A percentile compares a stretch with the other conserved stretches of the same genome.
Conservation (phyloP, 257 asterid genomes). For the Sherardia arvensis region DNA sequence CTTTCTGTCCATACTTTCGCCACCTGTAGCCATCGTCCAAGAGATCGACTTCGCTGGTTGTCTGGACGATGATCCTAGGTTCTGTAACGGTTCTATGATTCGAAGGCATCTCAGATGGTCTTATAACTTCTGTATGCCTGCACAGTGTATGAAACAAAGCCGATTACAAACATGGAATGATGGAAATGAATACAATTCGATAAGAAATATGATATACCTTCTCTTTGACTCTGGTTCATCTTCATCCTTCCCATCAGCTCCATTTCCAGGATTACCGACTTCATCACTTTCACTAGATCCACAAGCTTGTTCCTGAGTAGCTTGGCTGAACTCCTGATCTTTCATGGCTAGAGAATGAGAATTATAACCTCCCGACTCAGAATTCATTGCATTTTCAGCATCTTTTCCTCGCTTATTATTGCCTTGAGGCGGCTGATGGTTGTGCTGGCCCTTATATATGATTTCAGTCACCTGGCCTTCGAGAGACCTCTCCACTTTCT, state of each 20-base stretch:
- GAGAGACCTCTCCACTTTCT: slow-evolving; percentile 49
- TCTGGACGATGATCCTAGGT: slow-evolving; percentile 86
- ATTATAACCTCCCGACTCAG: slow-evolving; percentile 28
- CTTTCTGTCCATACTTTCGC: slow-evolving; percentile 95
- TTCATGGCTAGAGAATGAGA: slow-evolving; percentile 20
- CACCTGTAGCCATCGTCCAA: slow-evolving; percentile 92
- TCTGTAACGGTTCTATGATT: slow-evolving; percentile 84
- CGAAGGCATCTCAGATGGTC: slow-evolving; percentile 42
- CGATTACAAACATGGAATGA: neutral
- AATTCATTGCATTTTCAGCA: slow-evolving; percentile 26
- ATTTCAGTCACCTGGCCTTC: slow-evolving; percentile 51
- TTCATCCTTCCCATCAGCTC: slow-evolving; percentile 42
- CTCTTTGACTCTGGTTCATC: slow-evolving; percentile 76
- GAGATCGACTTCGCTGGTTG: slow-evolving; percentile 87
- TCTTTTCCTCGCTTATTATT: slow-evolving; percentile 44
- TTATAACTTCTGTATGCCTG: slow-evolving; percentile 52
- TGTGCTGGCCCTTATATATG: slow-evolving; percentile 66
- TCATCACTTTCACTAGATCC: slow-evolving; percentile 75
- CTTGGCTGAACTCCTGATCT: slow-evolving; percentile 66
- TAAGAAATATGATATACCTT: slow-evolving; percentile 40
- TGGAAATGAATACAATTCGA: too few species aligned
- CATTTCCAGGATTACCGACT: slow-evolving; percentile 37
- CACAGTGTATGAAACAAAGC: neutral
- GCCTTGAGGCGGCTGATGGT: slow-evolving; percentile 43
- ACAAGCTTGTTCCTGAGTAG: slow-evolving; percentile 46